These are phyloP conservation scores for Ulvella scutata DNA, from an alignment of 139 green algal genomes.

Conservation along the genomic window DNA sequence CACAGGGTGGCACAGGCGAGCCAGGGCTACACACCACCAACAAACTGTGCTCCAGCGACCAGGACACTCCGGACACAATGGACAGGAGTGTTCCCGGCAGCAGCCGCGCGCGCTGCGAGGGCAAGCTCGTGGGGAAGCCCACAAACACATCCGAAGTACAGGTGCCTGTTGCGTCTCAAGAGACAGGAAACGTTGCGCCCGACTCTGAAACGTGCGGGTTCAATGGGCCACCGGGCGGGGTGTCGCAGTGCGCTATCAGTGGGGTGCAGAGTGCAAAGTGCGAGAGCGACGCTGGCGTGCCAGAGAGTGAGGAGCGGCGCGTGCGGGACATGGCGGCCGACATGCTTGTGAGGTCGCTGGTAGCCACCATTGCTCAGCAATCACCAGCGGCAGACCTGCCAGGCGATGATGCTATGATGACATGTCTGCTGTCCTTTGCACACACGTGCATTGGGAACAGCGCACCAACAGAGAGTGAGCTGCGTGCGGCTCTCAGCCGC, in stretches of 20 bases:
- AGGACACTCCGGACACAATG: not conserved
- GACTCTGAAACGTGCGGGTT: no score
- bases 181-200: no score
- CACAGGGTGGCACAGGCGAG: no score
- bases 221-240: no score
- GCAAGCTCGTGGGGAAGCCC: not conserved
- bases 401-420: not conserved
- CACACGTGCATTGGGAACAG: not conserved
- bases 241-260: no score
- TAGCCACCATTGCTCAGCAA: not conserved
- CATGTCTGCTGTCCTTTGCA: not conserved
- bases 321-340: not conserved
- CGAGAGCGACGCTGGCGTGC: no score
- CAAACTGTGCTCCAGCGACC: no score
- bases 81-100: not conserved
- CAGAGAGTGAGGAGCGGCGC: not conserved
- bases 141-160: not conserved
- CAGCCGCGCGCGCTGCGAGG: not conserved
- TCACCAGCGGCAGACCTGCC: not conserved
- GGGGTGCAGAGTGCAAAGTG: no score
- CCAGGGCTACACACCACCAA: no score
- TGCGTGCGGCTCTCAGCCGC: not conserved
- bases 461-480: not conserved
- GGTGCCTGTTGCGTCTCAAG: not conserved
- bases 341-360: not conserved